phyloP scores from a whole-genome alignment of 2,329 filamentous ascomycete species.

The Bipolaris bicolor region DNA sequence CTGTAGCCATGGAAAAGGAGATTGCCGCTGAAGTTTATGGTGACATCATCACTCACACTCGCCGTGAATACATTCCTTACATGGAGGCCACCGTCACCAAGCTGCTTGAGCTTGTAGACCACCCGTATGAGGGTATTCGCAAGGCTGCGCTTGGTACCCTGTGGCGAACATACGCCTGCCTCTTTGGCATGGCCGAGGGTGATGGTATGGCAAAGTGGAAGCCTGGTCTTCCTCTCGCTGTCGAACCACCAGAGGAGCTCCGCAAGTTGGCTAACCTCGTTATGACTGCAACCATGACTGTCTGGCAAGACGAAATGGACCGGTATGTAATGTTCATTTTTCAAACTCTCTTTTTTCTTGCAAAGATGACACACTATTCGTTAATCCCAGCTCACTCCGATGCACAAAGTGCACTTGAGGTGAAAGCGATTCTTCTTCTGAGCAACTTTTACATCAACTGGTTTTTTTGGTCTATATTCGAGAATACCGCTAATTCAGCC shows the following conservation, averaged over 20 bases:
- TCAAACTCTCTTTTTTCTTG: conserved; percentile 17
- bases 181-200: conserved; percentile 87
- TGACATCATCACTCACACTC: conserved; percentile 87
- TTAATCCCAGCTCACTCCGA: conserved; percentile 99
- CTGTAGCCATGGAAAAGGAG: conserved; percentile 93
- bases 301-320: conserved; percentile 91
- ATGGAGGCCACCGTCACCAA: conserved; percentile 87
- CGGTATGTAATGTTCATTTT: conserved; percentile 69
- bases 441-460: conserved; percentile 54
- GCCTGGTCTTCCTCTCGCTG: conserved; percentile 82
- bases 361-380: conserved; percentile 80
- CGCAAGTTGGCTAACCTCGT: conserved; percentile 86
- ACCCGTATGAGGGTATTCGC: conserved; percentile 90
- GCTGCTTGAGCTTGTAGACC: conserved; percentile 80
- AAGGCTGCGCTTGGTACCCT: conserved; percentile 90
- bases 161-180: conserved; percentile 90
- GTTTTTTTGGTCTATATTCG: conserved; percentile 16
- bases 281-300: conserved; percentile 78
- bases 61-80: conserved; percentile 79
- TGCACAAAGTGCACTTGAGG: conserved; percentile 83
- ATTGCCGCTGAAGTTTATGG: conserved; percentile 94
- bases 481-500: conserved; percentile 25
- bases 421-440: conserved; percentile 75
- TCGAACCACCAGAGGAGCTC: conserved; percentile 78
- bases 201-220: conserved; percentile 81